Percentiles rank a stretch among this genome's conserved stretches.
Evolutionary conservation across 2,329 filamentous ascomycete genomes (phyloP).

Genomic region (Ophiocordyceps camponoti-floridani): DNA sequence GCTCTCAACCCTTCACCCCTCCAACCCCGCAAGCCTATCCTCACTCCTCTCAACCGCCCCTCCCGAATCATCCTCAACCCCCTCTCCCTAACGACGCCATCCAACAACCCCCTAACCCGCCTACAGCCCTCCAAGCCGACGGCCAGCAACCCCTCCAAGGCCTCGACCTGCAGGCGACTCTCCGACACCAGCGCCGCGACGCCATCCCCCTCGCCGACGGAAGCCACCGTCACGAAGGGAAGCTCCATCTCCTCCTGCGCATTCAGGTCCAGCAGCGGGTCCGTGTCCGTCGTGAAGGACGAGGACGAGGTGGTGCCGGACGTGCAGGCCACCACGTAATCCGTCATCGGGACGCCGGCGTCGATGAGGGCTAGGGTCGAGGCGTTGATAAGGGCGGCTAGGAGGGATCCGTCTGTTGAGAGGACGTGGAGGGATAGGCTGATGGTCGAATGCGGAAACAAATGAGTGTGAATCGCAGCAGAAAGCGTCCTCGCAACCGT

Average conservation of each 20-base stretch:
- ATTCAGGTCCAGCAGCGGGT: conserved; percentile 68
- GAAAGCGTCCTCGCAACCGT: conserved; percentile 65
- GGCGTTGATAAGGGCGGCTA: conserved; percentile 82
- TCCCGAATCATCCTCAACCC: conserved; percentile 45
- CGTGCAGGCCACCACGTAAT: conserved; percentile 79
- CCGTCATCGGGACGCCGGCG: conserved; percentile 86
- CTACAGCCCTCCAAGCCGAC: conserved; percentile 86
- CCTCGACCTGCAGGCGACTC: conserved; percentile 63
- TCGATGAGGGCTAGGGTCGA: conserved; percentile 83
- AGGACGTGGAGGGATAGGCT: conserved; percentile 72
- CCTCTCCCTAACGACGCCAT: conserved; percentile 58
- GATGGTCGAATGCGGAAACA: conserved; percentile 81
- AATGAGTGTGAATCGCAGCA: conserved; percentile 62
- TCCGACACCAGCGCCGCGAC: conserved; percentile 73
- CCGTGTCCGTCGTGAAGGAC: conserved; percentile 44
- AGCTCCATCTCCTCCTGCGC: conserved; percentile 70
- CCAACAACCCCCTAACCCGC: conserved; percentile 65
- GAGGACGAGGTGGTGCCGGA: conserved; percentile 61
- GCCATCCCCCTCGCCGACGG: conserved; percentile 54
- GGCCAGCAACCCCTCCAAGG: conserved; percentile 82
- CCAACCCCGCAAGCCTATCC: conserved; percentile 32
- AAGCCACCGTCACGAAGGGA: conserved; percentile 74
- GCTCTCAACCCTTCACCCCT: conserved; percentile 6
- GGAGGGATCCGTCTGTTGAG: conserved; percentile 73
- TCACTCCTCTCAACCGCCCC: conserved; percentile 28